Percentiles rank a stretch among this genome's conserved stretches.
Conservation (phyloP, 306 rosid genomes). For the Acacia acuminata region DNA sequence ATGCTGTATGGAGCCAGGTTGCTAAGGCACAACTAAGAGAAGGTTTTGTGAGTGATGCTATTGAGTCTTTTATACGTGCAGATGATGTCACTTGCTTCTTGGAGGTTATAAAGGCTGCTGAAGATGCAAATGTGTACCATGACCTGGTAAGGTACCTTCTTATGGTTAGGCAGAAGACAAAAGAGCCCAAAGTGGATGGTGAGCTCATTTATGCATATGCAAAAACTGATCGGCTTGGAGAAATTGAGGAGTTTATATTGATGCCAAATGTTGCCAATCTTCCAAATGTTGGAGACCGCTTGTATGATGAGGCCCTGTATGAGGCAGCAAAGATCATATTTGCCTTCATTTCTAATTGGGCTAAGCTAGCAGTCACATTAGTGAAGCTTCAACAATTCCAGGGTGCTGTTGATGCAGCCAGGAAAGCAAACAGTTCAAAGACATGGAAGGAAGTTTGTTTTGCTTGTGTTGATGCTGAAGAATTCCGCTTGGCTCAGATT, state of each 20-base stretch:
- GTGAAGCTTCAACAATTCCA: constrained; percentile 89
- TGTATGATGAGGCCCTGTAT: constrained; percentile 83
- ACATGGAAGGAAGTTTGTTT: constrained; percentile 98
- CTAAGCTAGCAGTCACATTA: constrained; percentile 84
- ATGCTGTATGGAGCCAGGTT: constrained; percentile 99
- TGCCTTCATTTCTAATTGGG: constrained; percentile 92
- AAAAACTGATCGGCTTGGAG: constrained; percentile 88
- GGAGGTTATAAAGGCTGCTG: constrained; percentile 88
- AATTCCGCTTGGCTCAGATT: constrained; percentile 91
- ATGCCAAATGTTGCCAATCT: constrained; percentile 97
- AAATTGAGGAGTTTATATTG: constrained; percentile 89
- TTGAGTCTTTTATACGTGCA: constrained; percentile 94
- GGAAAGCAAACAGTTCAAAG: constrained; percentile 94
- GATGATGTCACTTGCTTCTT: constrained; percentile 85
- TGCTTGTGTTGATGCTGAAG: constrained; percentile 98
- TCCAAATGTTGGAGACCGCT: constrained; percentile 85
- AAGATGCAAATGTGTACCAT: constrained; percentile 77
- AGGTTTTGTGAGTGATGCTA: constrained; percentile 91
- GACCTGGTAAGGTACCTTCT: constrained; percentile 86
- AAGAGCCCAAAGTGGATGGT: constrained; percentile 94
- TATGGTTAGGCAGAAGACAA: constrained; percentile 91
- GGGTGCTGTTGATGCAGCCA: constrained; percentile 97
- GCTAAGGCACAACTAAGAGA: constrained; percentile 90
- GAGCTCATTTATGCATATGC: constrained; percentile 97
- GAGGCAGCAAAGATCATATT: constrained; percentile 93